These are phyloP conservation scores for Pyronema domesticum DNA, from an alignment of 495 filamentous ascomycete species.

Conservation along the genomic window DNA sequence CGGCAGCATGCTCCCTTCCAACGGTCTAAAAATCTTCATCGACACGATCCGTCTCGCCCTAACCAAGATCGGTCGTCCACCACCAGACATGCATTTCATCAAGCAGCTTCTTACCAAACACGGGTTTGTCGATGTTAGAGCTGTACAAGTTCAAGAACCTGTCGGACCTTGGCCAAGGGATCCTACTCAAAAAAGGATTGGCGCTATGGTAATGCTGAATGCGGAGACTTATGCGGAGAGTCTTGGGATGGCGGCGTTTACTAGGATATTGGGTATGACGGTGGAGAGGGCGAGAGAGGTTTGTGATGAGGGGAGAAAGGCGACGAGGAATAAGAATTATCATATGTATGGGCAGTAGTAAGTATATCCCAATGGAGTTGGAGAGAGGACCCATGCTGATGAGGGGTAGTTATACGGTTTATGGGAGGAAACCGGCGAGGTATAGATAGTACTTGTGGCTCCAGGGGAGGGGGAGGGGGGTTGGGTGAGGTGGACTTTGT, in stretches of 20 bases:
- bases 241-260: background rate
- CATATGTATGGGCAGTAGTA: background rate
- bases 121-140: slow-evolving; percentile 25
- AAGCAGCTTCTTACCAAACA: too few species aligned
- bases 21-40: background rate
- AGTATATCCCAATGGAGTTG: too few species aligned
- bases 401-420: too few species aligned
- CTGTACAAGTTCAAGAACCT: slow-evolving; percentile 24
- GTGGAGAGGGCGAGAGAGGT: background rate
- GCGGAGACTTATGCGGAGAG: background rate
- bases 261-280: background rate
- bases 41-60: background rate
- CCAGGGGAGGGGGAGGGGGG: too few species aligned
- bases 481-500: too few species aligned
- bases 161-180: slow-evolving; percentile 36
- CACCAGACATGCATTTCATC: too few species aligned
- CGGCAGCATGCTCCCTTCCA: background rate
- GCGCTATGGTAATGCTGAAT: slow-evolving; percentile 6
- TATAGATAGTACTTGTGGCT: too few species aligned
- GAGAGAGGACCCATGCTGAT: too few species aligned
- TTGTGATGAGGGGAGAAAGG: background rate
- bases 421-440: too few species aligned
- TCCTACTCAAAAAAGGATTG: slow-evolving; percentile 32
- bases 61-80: background rate
- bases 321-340: background rate